Percentiles rank a stretch among this genome's conserved stretches.
These are phyloP conservation scores for Euphorbia pulcherrima DNA, from an alignment of 345 rosid genomes.

Conservation along the genomic window DNA sequence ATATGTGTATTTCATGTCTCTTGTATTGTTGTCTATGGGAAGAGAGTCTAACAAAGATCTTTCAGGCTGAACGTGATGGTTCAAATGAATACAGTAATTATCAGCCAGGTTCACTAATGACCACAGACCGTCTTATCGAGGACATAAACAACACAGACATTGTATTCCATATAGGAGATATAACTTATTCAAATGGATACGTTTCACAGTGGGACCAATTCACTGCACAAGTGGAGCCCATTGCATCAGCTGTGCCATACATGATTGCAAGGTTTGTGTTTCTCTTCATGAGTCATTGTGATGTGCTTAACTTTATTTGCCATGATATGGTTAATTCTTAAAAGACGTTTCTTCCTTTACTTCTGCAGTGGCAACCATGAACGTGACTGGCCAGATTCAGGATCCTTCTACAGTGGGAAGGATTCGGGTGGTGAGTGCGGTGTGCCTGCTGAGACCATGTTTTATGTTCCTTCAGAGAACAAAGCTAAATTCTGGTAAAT, in stretches of 20 bases:
- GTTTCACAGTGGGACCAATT: constrained; percentile 49
- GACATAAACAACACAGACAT: constrained; percentile 30
- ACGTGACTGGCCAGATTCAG: constrained; percentile 35
- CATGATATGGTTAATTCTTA: background rate
- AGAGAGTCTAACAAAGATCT: background rate
- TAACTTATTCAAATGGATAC: constrained; percentile 42
- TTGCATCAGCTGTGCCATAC: constrained; percentile 36
- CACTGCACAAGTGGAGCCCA: constrained; percentile 40
- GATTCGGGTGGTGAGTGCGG: constrained; percentile 76
- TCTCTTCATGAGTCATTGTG: background rate
- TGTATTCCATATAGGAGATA: constrained; percentile 42
- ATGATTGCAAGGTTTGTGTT: constrained; percentile 40
- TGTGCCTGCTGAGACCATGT: constrained; percentile 64
- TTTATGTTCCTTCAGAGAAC: constrained; percentile 61
- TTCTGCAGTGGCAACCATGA: constrained; percentile 39
- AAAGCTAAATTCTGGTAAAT: constrained; percentile 63
- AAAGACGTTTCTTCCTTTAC: background rate
- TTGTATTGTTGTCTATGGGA: background rate
- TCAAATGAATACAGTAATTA: constrained; percentile 39
- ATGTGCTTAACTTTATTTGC: background rate
- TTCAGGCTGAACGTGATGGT: constrained; percentile 46
- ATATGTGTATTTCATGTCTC: background rate
- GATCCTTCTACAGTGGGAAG: constrained; percentile 38
- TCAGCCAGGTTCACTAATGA: constrained; percentile 44
- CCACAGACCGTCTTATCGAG: constrained; percentile 37